phyloP scores from a whole-genome alignment of 345 rosid genomes.

The Brassica napus region DNA sequence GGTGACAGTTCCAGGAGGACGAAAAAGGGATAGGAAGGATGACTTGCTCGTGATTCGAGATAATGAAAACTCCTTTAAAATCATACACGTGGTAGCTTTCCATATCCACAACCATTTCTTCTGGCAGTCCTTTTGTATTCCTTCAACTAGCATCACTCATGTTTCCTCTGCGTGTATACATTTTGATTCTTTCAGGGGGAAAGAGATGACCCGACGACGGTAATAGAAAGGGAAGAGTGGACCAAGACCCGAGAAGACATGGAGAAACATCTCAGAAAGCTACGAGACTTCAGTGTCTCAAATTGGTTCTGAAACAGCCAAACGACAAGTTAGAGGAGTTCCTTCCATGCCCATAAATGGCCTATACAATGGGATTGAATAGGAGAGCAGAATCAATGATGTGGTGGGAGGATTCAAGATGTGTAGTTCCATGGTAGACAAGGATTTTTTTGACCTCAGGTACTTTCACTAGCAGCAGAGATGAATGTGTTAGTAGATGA shows the following conservation, averaged over 20 bases:
- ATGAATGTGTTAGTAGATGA: background rate
- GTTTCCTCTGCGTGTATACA: background rate
- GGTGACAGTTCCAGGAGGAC: conserved; percentile 88
- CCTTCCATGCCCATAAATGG: background rate
- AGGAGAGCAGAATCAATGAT: background rate
- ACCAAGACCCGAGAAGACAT: conserved; percentile 65
- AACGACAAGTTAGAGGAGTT: background rate
- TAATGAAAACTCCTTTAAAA: conserved; percentile 76
- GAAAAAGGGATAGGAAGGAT: conserved; percentile 73
- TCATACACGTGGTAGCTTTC: conserved; percentile 57
- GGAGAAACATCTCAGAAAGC: conserved; percentile 91
- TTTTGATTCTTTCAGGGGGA: conserved; percentile 48
- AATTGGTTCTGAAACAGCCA: conserved; percentile 67
- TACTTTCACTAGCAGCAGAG: conserved; percentile 16
- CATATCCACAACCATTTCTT: background rate
- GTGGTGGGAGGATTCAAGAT: background rate
- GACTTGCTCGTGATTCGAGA: conserved; percentile 88
- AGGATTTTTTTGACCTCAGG: conserved; percentile 3
- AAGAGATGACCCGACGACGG: conserved; percentile 73
- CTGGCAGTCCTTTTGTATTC: background rate
- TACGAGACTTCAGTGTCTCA: conserved; percentile 74
- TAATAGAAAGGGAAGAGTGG: conserved; percentile 91
- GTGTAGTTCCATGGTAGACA: conserved; percentile 11
- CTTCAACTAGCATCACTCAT: background rate
- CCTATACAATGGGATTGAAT: background rate